Conservation (phyloP, 306 rosid genomes). For the Bauhinia variegata region DNA sequence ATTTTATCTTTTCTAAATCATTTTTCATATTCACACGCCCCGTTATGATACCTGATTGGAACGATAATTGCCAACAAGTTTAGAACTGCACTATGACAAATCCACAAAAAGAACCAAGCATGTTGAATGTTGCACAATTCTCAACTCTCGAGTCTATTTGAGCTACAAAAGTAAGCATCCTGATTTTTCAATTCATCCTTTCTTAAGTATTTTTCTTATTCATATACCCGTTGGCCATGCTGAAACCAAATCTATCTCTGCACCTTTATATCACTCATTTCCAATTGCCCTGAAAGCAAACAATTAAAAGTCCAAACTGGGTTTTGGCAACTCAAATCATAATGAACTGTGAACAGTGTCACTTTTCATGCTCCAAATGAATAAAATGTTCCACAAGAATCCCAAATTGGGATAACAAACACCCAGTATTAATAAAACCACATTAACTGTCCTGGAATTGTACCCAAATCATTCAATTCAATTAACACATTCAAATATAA, state of each 20-base stretch:
- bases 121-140: no score
- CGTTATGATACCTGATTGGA: not conserved
- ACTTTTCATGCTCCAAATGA: no score
- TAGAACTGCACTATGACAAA: not conserved
- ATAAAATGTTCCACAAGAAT: not conserved
- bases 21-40: not conserved
- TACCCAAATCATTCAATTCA: not conserved
- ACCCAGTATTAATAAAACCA: not conserved
- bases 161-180: not conserved
- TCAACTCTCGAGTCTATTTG: not conserved
- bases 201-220: not conserved
- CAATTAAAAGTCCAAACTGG: not conserved
- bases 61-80: not conserved
- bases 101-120: not conserved
- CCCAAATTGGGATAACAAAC: not conserved
- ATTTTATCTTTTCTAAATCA: not conserved
- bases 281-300: not conserved
- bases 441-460: not conserved
- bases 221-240: no score
- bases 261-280: not conserved
- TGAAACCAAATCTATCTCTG: not conserved
- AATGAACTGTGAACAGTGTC: not conserved
- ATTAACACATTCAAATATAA: not conserved
- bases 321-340: not conserved
- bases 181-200: not conserved